Evolutionary conservation across 129 eudicot species (phyloP).

Genomic region (Centaurea solstitialis): DNA sequence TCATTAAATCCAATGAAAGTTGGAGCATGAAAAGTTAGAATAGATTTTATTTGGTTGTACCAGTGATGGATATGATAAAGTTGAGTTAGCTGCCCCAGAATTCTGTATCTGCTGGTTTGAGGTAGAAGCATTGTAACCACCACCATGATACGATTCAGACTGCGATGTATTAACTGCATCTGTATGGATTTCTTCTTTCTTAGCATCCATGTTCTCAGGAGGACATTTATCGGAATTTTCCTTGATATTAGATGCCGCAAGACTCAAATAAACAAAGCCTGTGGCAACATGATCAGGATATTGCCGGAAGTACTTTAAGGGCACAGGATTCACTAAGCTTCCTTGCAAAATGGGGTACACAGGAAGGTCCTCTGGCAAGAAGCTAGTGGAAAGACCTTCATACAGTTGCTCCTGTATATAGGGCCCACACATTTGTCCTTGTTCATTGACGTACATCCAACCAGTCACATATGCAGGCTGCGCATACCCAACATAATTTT

Average conservation of each 20-base stretch:
- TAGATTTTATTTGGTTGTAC: constrained; percentile 23
- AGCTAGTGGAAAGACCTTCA: constrained; percentile 82
- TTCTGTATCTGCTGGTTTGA: constrained; percentile 36
- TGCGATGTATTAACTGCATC: constrained; percentile 13
- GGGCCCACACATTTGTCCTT: constrained; percentile 90
- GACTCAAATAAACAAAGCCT: constrained; percentile 66
- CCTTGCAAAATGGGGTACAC: constrained; percentile 81
- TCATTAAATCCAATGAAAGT: constrained; percentile 1
- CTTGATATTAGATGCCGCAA: constrained; percentile 19
- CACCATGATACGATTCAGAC: constrained; percentile 6
- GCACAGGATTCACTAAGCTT: constrained; percentile 63
- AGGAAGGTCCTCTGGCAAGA: constrained; percentile 76
- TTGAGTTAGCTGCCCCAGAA: constrained; percentile 25
- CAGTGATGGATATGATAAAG: constrained; percentile 37
- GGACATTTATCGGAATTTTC: constrained; percentile 12
- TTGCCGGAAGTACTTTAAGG: constrained; percentile 75
- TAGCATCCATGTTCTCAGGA: constrained; percentile 16
- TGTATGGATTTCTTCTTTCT: constrained; percentile 3
- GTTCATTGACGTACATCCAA: constrained; percentile 94
- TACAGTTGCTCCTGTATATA: constrained; percentile 78
- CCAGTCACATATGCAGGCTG: constrained; percentile 57
- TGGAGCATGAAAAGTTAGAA: background rate
- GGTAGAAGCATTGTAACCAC: constrained; percentile 6
- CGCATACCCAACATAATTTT: constrained; percentile 28
- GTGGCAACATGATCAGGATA: constrained; percentile 90